Evolutionary conservation across 352 stramenopile genomes (phyloP), one percentile per base, ranked within the genome.

Genomic region (Phytophthora tentaculata): DNA sequence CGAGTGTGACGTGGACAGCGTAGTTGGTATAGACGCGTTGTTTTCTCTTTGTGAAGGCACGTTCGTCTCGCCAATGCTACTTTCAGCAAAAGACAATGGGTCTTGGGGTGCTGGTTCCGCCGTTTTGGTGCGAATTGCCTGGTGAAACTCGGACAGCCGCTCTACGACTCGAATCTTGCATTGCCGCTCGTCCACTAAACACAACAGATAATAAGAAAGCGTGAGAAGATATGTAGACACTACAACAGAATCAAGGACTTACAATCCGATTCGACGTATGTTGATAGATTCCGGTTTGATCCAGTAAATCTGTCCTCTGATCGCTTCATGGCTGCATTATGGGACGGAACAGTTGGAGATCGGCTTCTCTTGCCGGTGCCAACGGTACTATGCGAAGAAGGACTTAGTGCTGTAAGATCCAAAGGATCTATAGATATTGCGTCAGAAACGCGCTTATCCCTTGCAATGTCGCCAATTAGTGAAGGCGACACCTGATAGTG

Each of bases 141-240:
- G 76, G 3, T 92, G 84, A 61, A 96, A 96, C 51, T 96, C 88
- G 5, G 85, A 88, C 19, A 96, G 64, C 0, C 88, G 83, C 59
- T 96, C 88, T 1, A 96, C 88, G 2, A 96, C 86, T 54, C 86
- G 86, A 62, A 96, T 96, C 56, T 96, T 96, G 79, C 86, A 96
- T 65, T 96, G 88, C 3, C 88, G 81, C 43, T 96, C 86, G 48
- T 96, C 83, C 68, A 94, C 88, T 96, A 71, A 61, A 16, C n/a
- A 73, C n/a, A 63, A 22, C 37, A 43, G 9, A 24, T 13, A 48
- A 52, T 28, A 10, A 44, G 17, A 58, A 60, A 41, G 13, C 3
- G 50, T 56, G 12, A 71, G 29, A 19, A 23, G 3, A 13, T 53
- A 22, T 23, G 29, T 5, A 44, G 45, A 37, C 17, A 49, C 2